A percentile compares a stretch with the other conserved stretches of the same genome.
Evolutionary conservation across 2,329 filamentous ascomycete genomes (phyloP).

Genomic region (Colletotrichum tamarilloi): DNA sequence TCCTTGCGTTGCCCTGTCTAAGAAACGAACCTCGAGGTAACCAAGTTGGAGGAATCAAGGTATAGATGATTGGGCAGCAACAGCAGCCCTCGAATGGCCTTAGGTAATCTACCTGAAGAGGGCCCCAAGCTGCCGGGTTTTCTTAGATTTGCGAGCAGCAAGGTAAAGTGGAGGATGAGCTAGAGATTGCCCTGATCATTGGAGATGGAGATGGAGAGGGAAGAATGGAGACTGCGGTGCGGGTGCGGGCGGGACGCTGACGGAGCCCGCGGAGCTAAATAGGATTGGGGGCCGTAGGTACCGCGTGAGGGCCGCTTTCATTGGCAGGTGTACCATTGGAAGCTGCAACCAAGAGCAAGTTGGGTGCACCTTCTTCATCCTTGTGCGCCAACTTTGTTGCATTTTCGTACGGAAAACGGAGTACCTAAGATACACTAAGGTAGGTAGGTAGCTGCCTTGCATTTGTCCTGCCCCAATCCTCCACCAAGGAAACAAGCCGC

Average conservation of each 20-base stretch:
- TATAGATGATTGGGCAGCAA: constrained; percentile 3
- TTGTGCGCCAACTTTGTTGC: neutral
- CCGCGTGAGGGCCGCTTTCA: neutral
- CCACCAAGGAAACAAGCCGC: neutral
- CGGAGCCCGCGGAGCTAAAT: constrained; percentile 12
- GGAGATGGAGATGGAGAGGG: neutral
- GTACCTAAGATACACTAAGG: too few relatives aligned
- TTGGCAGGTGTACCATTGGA: constrained; percentile 1
- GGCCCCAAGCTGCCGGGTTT: constrained; percentile 11
- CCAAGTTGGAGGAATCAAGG: neutral
- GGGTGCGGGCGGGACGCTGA: neutral
- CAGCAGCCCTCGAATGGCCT: neutral
- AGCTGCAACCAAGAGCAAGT: neutral
- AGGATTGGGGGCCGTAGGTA: neutral
- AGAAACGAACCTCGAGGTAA: neutral
- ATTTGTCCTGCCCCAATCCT: neutral
- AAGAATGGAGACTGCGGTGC: neutral
- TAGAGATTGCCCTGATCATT: neutral
- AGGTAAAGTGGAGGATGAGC: neutral
- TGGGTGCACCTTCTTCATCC: neutral
- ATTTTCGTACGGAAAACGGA: neutral
- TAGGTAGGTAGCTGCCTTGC: neutral
- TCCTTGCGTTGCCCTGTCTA: neutral
- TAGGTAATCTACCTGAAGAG: neutral
- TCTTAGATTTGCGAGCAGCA: neutral